These are phyloP conservation scores for Carex cristatella DNA, from an alignment of 176 grass and related monocot species.

Conservation along the genomic window DNA sequence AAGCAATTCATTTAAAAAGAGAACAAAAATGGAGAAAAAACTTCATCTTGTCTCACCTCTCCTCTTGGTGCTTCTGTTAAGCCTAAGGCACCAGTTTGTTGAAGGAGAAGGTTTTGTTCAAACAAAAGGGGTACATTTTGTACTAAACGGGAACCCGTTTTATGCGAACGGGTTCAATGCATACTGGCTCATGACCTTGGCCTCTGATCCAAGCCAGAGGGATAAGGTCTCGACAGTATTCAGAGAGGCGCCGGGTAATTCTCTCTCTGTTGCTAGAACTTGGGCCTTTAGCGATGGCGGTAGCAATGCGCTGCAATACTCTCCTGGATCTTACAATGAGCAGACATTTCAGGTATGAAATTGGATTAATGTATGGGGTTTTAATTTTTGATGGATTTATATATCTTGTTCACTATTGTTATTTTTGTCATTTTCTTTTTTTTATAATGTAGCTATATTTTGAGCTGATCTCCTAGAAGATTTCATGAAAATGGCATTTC, in stretches of 20 bases:
- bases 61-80: constrained; percentile 37
- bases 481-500: neutral
- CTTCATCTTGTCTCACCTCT: constrained; percentile 2
- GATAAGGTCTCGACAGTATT: constrained; percentile 51
- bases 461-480: neutral
- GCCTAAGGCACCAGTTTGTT: constrained; percentile 17
- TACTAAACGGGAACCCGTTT: constrained; percentile 67
- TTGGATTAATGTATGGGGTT: neutral
- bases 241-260: constrained; percentile 44
- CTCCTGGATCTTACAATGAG: constrained; percentile 79
- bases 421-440: neutral
- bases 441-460: neutral
- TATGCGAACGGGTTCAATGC: constrained; percentile 95
- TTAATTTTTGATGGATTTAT: neutral
- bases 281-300: constrained; percentile 93
- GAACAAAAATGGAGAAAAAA: constrained; percentile 21
- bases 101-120: constrained; percentile 42
- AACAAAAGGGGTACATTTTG: constrained; percentile 64
- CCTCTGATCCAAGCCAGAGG: constrained; percentile 53
- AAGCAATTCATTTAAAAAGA: neutral
- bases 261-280: constrained; percentile 78
- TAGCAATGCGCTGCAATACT: constrained; percentile 53
- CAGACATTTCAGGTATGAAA: constrained; percentile 66
- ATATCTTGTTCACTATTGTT: neutral
- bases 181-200: constrained; percentile 88